Conservation (phyloP, 257 asterid species). For the Solanum clarkiae region DNA sequence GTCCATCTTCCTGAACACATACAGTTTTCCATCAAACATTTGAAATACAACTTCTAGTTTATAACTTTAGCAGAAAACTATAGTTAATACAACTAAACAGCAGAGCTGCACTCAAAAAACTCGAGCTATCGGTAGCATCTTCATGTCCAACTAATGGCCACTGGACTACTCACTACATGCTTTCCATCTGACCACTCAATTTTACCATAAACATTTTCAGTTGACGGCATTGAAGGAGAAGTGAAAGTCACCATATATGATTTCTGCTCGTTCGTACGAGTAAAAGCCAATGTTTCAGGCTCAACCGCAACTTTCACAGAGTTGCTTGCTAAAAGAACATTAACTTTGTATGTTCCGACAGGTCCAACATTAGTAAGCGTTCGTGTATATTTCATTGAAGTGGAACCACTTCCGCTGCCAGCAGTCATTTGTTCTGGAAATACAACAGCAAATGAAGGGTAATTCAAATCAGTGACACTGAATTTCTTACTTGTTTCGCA, state of each 20-base stretch:
- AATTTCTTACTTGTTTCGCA: neutral
- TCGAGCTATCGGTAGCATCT: neutral
- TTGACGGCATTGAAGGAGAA: neutral
- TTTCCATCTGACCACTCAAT: slow-evolving; percentile 8
- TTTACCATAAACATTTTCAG: neutral
- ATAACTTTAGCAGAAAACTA: neutral
- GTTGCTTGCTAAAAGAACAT: neutral
- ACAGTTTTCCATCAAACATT: neutral
- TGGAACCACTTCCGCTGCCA: neutral
- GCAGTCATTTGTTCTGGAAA: neutral
- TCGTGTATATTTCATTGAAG: neutral
- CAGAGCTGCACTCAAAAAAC: neutral
- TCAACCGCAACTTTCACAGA: neutral
- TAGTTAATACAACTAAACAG: neutral
- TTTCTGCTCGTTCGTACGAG: neutral
- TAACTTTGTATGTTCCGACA: slow-evolving; percentile 4
- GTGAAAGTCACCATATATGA: slow-evolving; percentile 1
- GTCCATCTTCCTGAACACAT: neutral
- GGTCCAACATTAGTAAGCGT: slow-evolving; percentile 4
- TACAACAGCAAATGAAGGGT: slow-evolving; percentile 10
- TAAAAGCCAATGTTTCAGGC: neutral
- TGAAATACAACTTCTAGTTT: neutral
- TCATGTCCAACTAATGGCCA: slow-evolving; percentile 4
- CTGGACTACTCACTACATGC: slow-evolving; percentile 7
- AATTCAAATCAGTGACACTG: neutral